Evolutionary conservation across 192 early-diverging fungal species (phyloP), one percentile per base, ranked within the genome.

Genomic region (Pilaira anomala): DNA sequence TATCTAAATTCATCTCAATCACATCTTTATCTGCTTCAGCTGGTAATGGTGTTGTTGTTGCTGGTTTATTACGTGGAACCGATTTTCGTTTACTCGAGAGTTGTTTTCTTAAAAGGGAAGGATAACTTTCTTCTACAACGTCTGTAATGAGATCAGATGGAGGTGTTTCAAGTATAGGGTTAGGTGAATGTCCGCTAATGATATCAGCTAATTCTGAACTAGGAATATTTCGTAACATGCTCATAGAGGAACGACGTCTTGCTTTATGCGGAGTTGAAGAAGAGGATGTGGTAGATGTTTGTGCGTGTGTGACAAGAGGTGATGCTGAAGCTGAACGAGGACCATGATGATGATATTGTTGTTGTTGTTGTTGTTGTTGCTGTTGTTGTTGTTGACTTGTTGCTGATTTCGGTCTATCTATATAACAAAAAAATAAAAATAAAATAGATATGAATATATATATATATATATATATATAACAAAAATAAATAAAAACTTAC

Each of bases 191-290:
- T n/a, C 73, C 73, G 22, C 73, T 69, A 6, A 75, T 63, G 22
- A 75, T 75, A 26, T 46, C 66, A 2, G 73, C 73, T 12, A 75
- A 59, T 63, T 75, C 73, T 48, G 68, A 65, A 26, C 62, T 65
- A 42, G 73, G 73, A 59, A 75, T 75, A 53, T 66, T 65, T 2
- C 73, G 63, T 6, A 75, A 48, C 63, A 75, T 62, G 3, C 59
- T 68, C 64, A 75, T 70, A 33, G 73, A 75, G 0, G 73, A 75
- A 21, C 73, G 57, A 30, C 73, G 67, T 3, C 65, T 60, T 0
- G 48, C 28, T 36, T 66, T 69, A 14, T 36, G 63, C 40, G 18
- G 41, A 22, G 26, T 65, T 16, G 6, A 19, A 21, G 2, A 12
- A 2, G 45, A 51, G 49, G 33, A 29, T 12, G 12, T 18, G 40